Percentiles rank a stretch among this genome's conserved stretches.
Evolutionary conservation across 805 yeast genomes (phyloP).

Genomic region (Kockiozyma suomiensis): DNA sequence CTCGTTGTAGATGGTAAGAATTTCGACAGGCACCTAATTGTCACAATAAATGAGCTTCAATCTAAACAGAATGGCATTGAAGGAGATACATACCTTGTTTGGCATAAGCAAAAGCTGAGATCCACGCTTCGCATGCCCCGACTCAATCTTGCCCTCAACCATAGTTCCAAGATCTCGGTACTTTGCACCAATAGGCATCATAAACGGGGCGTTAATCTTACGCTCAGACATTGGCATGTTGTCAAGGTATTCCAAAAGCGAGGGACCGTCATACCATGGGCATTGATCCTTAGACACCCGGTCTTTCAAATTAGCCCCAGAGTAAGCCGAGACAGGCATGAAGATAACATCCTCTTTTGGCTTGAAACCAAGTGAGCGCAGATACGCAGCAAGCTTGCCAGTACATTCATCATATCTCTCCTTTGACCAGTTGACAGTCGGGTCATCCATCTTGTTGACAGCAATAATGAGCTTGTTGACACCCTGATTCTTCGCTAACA

Average conservation of each 20-base stretch:
- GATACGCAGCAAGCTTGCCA: slow-evolving; percentile 70
- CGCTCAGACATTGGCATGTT: slow-evolving; percentile 78
- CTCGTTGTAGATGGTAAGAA: slow-evolving; percentile 85
- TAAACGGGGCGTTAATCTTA: slow-evolving; percentile 90
- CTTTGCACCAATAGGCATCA: slow-evolving; percentile 93
- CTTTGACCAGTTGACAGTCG: slow-evolving; percentile 94
- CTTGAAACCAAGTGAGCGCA: slow-evolving; percentile 82
- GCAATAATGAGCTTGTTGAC: slow-evolving; percentile 91
- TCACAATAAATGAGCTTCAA: background rate
- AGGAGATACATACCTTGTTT: slow-evolving; percentile 52
- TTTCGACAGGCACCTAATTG: slow-evolving; percentile 64
- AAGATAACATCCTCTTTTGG: slow-evolving; percentile 78
- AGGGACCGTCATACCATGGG: slow-evolving; percentile 95
- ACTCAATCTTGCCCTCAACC: slow-evolving; percentile 97
- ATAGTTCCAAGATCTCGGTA: slow-evolving; percentile 97
- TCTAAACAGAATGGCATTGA: background rate
- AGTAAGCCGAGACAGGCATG: slow-evolving; percentile 98
- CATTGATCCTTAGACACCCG: slow-evolving; percentile 69
- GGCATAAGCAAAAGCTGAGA: slow-evolving; percentile 86
- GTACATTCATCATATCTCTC: slow-evolving; percentile 97
- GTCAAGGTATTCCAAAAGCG: slow-evolving; percentile 88
- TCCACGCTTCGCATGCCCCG: slow-evolving; percentile 88
- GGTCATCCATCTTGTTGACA: slow-evolving; percentile 98
- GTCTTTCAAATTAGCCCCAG: slow-evolving; percentile 95
- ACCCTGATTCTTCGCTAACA: slow-evolving; percentile 97